Base-by-base conservation (phyloP, 495 filamentous ascomycete genomes). In the Cenococcum geophilum region DNA sequence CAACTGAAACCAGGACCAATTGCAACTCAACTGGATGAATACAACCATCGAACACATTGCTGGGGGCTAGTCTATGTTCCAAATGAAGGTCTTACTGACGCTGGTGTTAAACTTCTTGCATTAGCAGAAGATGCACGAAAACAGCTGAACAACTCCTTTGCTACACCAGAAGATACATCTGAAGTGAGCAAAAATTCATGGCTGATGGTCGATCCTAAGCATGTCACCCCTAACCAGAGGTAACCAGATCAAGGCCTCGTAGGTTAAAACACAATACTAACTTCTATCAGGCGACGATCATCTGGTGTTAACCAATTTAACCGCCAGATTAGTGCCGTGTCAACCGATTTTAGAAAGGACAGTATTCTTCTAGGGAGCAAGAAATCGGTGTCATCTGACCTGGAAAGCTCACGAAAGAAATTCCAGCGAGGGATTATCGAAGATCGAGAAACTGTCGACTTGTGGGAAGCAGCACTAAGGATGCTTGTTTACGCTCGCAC, bases 401-500 rank as follows among this genome's bases (percentile, higher is more conserved):
- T 71, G 20, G 64, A 70, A 16, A 63, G 64, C 36, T 32, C 51
- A 11, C 67, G 69, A n/a, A 65, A 63, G 43, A 67, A 56, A 20
- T 60, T 67, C 50, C 64, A 71, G 58, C 61, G 69, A 18, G 58
- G 57, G 5, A 59, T 68, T 42, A 68, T 71, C 37, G 62, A 55
- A 5, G 58, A 64, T 11, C 35, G 52, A 37, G 55, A 57, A 5
- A 51, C 42, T n/a, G 69, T 68, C 20, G 52, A 66, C 27, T 57
- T 71, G 18, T 71, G 69, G 69, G 45, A 36, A 20, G 56, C 62
- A 6, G 58, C 67, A 34, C 50, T 71, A 1, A 22, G 25, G 4
- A 42, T 64, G 40, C 56, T 64, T 32, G 48, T 47, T 14, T 48
- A 55, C 21, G 23, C 43, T 5, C 45, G 61, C 9, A 18, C 34